These are phyloP conservation scores for Pisolithus microcarpus DNA, from an alignment of 768 basidiomycete species.

Conservation along the genomic window DNA sequence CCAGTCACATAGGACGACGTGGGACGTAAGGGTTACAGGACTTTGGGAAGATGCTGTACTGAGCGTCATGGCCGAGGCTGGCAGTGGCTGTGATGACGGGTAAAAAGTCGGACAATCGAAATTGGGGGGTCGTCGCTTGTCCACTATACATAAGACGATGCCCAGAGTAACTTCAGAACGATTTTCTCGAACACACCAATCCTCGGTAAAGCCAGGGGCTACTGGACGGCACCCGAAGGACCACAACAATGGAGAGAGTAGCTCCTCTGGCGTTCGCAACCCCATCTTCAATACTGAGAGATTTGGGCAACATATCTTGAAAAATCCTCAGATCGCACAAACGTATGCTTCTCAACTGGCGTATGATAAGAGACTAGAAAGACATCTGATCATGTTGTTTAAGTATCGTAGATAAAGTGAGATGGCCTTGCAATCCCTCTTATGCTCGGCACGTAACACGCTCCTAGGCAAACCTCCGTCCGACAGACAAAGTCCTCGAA, in stretches of 20 bases:
- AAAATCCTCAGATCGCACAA: constrained; percentile 87
- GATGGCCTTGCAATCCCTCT: not conserved
- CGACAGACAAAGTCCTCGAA: constrained; percentile 94
- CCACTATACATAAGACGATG: constrained; percentile 38
- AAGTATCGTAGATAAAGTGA: constrained; percentile 60
- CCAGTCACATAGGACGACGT: no score
- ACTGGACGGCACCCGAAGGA: constrained; percentile 29
- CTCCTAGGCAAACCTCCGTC: constrained; percentile 78
- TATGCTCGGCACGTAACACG: constrained; percentile 1
- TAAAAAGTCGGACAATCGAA: no score
- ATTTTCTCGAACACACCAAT: constrained; percentile 63
- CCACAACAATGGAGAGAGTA: constrained; percentile 33
- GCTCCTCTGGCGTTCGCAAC: constrained; percentile 50
- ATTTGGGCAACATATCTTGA: constrained; percentile 97
- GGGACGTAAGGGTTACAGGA: no score
- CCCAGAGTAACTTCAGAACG: constrained; percentile 74
- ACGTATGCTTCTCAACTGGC: constrained; percentile 44
- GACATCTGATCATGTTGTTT: not conserved
- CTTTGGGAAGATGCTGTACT: no score
- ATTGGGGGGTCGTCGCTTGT: not conserved
- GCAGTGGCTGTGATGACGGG: no score
- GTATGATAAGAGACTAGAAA: constrained; percentile 5
- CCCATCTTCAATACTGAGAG: constrained; percentile 92
- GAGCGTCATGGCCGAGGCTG: no score
- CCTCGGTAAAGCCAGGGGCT: constrained; percentile 40